phyloP scores from a whole-genome alignment of 805 yeast genomes.

The Danielozyma ontarioensis region DNA sequence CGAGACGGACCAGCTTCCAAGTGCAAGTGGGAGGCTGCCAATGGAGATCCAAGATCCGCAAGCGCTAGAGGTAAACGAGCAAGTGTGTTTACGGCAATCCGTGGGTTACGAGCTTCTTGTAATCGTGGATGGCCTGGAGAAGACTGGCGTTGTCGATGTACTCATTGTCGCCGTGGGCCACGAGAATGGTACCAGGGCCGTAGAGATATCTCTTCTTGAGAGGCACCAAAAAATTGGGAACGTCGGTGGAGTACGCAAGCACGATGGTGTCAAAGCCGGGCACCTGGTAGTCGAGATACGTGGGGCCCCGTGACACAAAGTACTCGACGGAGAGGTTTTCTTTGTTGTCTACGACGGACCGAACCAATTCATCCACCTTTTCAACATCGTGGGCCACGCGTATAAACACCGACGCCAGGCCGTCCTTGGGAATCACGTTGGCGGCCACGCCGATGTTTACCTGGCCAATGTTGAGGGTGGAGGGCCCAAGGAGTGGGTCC shows the following conservation, averaged over 20 bases:
- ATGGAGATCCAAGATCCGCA: no score
- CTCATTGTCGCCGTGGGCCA: conserved; percentile 58
- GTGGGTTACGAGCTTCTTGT: conserved; percentile 41
- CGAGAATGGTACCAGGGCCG: conserved; percentile 63
- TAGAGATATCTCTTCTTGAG: conserved; percentile 44
- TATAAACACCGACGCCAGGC: conserved; percentile 44
- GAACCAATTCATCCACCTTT: conserved; percentile 30
- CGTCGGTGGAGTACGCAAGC: conserved; percentile 46
- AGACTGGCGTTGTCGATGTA: conserved; percentile 45
- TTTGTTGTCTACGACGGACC: conserved; percentile 24
- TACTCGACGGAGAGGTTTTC: conserved; percentile 17
- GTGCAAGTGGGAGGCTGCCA: no score
- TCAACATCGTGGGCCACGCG: conserved; percentile 49
- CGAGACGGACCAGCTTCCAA: no score
- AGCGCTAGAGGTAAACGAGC: no score
- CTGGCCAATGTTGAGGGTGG: conserved; percentile 58
- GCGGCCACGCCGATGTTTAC: conserved; percentile 60
- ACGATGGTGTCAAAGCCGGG: conserved; percentile 57
- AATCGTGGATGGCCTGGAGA: conserved; percentile 47
- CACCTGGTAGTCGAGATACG: conserved; percentile 50
- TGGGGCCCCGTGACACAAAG: conserved; percentile 30
- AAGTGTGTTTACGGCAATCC: no score
- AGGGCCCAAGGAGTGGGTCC: conserved; percentile 50
- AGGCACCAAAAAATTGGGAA: conserved; percentile 21
- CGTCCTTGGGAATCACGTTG: conserved; percentile 60